A percentile compares a stretch with the other conserved stretches of the same genome.
phyloP scores from a whole-genome alignment of 2,329 filamentous ascomycete species.

The Colletotrichum tamarilloi region DNA sequence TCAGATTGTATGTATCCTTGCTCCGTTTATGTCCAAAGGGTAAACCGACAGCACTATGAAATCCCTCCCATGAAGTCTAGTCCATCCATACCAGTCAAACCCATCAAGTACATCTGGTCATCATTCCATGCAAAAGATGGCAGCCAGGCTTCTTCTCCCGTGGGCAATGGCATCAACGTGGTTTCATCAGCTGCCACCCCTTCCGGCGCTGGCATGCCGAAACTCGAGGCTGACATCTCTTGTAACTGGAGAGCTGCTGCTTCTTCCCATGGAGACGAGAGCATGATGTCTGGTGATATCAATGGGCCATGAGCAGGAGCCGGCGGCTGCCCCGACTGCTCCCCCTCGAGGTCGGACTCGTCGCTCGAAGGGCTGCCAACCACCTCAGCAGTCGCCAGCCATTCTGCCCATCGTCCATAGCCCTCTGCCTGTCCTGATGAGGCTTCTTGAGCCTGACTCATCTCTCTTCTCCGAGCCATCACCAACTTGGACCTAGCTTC shows the following conservation, averaged over 20 bases:
- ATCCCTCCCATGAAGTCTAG: slow-evolving; percentile 38
- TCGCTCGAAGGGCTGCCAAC: not conserved
- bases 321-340: not conserved
- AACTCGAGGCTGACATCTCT: not conserved
- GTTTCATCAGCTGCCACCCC: slow-evolving; percentile 1
- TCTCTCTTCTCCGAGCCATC: not conserved
- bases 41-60: not conserved
- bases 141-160: slow-evolving; percentile 5
- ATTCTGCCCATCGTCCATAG: slow-evolving; percentile 39
- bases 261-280: slow-evolving; percentile 13
- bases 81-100: slow-evolving; percentile 39
- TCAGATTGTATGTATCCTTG: not conserved
- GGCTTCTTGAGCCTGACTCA: not conserved
- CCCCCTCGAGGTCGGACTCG: not conserved
- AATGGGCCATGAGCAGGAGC: not conserved
- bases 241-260: slow-evolving; percentile 11
- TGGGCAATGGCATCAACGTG: not conserved
- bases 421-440: not conserved
- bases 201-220: not conserved
- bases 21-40: not conserved
- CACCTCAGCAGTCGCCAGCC: slow-evolving; percentile 32
- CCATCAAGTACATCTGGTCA: slow-evolving; percentile 41
- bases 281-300: not conserved
- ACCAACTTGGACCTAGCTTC: slow-evolving; percentile 38
- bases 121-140: slow-evolving; percentile 35